These are phyloP conservation scores for Solanum verrucosum DNA, from an alignment of 257 asterid genomes.

Conservation along the genomic window DNA sequence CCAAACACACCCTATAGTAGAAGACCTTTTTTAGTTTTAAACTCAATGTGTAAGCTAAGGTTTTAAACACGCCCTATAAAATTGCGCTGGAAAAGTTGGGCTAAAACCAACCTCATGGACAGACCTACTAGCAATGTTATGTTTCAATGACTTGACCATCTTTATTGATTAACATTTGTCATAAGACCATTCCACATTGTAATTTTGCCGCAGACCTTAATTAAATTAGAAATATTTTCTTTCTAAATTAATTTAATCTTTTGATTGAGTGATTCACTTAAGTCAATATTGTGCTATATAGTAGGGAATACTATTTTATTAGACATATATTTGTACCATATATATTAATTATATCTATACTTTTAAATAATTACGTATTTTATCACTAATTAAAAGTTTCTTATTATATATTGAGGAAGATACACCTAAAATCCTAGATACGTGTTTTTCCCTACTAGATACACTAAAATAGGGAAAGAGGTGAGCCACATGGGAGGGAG, in stretches of 20 bases:
- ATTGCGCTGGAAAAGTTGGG: neutral
- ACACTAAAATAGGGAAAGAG: neutral
- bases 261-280: neutral
- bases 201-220: neutral
- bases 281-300: neutral
- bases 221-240: neutral
- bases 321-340: neutral
- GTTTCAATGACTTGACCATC: neutral
- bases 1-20: neutral
- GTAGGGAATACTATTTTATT: neutral
- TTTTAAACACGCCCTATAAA: neutral
- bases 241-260: neutral
- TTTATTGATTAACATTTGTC: neutral
- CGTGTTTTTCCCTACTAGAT: neutral
- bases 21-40: too few species aligned
- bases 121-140: neutral
- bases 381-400: neutral
- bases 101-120: neutral
- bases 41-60: neutral
- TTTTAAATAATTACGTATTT: too few species aligned
- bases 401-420: neutral
- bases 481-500: neutral
- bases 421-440: neutral
- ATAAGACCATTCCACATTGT: neutral
- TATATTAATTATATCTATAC: too few species aligned